Base-by-base conservation (phyloP, 225 moss, liverwort and hornwort genomes). In the Polytrichum commune region DNA sequence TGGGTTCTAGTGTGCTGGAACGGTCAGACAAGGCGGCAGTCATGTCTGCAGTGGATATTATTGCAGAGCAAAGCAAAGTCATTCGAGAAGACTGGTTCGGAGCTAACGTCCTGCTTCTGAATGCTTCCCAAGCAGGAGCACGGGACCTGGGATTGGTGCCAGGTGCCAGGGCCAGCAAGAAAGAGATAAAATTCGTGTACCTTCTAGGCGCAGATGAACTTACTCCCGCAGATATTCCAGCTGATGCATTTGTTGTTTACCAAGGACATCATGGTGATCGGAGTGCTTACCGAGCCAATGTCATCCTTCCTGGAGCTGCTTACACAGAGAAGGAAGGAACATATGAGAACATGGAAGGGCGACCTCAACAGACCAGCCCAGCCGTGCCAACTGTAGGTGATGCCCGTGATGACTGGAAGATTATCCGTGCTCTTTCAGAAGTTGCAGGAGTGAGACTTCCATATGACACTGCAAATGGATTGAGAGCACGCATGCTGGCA, bases 231-330 rank as follows among this genome's bases (percentile, higher is more conserved):
- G 94, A 94, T 66, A 62, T 94, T 7, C 88, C 92, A 35, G 81
- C 78, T 19, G 77, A 94, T 73, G 89, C 94, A 7, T 97, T 97
- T 69, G 97, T 97, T 63, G 97, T 94, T 25, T 94, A 92, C 80
- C 97, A 97, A 83, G 94, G 97, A 7, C 97, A 97, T 66, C 97
- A 97, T 77, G 94, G 94, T 24, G 97, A 97, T 72, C 82, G 90
- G 6, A 94, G 94, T 83, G 91, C 97, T 2, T 97, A 91, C 73
- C 72, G 97, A 74, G 94, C 97, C 1, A 85, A 97, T 74, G 91
- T 97, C 55, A 97, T 97, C 64, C 82, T 97, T 33, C 97, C 97
- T 1, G 92, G 94, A 27, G 86, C 86, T 60, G 92, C 94, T 5
- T 97, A 89, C 71, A 92, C 88, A 8, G 97, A 94, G 78, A 97